Base-by-base conservation (phyloP, 306 rosid genomes). In the Lablab purpureus region DNA sequence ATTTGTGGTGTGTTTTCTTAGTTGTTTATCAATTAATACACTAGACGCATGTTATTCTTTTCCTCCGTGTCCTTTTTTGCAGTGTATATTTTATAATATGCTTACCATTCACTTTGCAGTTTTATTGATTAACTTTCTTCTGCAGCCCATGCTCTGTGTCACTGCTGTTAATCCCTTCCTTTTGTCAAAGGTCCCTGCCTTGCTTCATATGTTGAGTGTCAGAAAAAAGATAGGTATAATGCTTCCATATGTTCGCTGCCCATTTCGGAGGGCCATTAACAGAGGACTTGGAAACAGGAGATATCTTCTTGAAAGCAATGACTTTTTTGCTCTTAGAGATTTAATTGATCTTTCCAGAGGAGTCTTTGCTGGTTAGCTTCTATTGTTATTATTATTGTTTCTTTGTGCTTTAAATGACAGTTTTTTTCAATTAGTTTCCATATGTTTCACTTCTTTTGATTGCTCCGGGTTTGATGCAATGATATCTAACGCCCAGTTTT, bases 81-180 rank as follows among this genome's bases (percentile, higher is more conserved):
- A 27, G 59, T 8, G 45, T 58, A 18, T 66, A 28, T 76, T 75
- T 76, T 32, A 75, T 47, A 3, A 65, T 18, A 81, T 51, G 74
- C 59, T 40, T 45, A 71, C 51, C 47, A 37, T 8, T 67, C 28
- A 74, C 75, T 5, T 69, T 6, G 18, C 40, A 21, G 43, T 69
- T 52, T 73, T 56, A 18, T 52, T 36, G 30, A 83, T 77, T 74
- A 84, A 63, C 67, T 77, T 87, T 84, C 74, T 79, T 66, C 83
- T 91, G 99, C 99, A 96, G 99, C 98, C 99, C 82, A 93, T 96
- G 99, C 97, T 96, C 10, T 96, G 99, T 77, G 98, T 96, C 83
- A 90, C 98, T 83, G 99, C 99, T 1, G 98, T 96, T 56, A 91
- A 96, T 91, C 98, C 99, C 45, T 85, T 90, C 90, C 99, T 96